These are phyloP conservation scores for Rhynchosporium graminicola DNA, from an alignment of 2,329 filamentous ascomycete species.

Conservation along the genomic window DNA sequence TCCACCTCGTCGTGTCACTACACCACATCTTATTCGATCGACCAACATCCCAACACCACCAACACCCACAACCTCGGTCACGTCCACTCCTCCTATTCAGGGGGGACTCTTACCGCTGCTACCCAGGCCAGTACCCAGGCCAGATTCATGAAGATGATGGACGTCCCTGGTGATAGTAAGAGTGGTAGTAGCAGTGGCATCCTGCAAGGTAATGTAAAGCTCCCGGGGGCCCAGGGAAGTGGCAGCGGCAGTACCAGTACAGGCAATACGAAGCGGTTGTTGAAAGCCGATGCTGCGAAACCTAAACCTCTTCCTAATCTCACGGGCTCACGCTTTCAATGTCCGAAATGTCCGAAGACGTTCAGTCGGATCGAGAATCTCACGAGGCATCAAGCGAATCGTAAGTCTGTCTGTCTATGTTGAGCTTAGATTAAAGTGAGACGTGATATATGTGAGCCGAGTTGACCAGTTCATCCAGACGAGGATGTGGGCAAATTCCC, in stretches of 20 bases:
- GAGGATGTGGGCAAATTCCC: constrained; percentile 38
- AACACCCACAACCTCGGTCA: background rate
- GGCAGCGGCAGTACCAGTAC: background rate
- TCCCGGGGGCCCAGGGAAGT: background rate
- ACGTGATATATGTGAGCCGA: background rate
- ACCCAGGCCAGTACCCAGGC: background rate
- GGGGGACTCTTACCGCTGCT: background rate
- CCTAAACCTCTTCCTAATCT: constrained; percentile 15
- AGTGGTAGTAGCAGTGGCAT: background rate
- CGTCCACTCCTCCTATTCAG: constrained; percentile 5
- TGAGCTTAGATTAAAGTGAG: no score
- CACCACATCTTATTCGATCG: constrained; percentile 16
- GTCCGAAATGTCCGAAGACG: constrained; percentile 37
- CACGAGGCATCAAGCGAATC: constrained; percentile 39
- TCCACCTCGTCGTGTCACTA: constrained; percentile 14
- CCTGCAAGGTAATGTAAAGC: background rate
- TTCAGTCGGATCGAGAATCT: constrained; percentile 39
- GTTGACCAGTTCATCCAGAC: constrained; percentile 25
- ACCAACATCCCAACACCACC: background rate
- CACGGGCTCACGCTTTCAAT: constrained; percentile 33
- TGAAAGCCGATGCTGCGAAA: constrained; percentile 24
- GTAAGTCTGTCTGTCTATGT: constrained; percentile 25
- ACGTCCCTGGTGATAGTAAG: background rate
- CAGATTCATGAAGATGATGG: constrained; percentile 6
- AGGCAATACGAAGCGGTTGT: constrained; percentile 18